These are phyloP conservation scores for Scleroderma citrinum DNA, from an alignment of 768 basidiomycete genomes.

Conservation along the genomic window DNA sequence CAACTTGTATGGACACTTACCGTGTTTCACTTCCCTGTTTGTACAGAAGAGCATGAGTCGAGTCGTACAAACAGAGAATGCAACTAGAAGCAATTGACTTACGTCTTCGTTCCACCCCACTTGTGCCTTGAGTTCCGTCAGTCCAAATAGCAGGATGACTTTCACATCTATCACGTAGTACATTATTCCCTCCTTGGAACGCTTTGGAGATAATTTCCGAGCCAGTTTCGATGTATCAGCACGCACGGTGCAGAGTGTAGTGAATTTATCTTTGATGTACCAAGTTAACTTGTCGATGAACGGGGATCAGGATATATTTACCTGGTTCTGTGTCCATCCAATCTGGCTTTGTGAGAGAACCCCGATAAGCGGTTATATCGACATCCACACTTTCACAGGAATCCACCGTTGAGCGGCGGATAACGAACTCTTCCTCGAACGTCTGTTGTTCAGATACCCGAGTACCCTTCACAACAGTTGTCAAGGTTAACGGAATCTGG, in stretches of 20 bases:
- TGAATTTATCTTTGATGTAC: constrained; percentile 13
- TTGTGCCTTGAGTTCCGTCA: constrained; percentile 49
- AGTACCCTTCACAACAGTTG: constrained; percentile 30
- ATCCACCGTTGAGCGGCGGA: constrained; percentile 20
- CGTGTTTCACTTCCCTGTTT: constrained; percentile 34
- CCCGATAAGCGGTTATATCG: constrained; percentile 28
- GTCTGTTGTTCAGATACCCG: constrained; percentile 41
- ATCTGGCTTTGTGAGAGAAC: constrained; percentile 17
- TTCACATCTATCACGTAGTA: constrained; percentile 26
- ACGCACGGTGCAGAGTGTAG: constrained; percentile 30
- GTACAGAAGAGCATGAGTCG: background rate
- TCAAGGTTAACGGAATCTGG: background rate
- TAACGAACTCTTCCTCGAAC: constrained; percentile 34
- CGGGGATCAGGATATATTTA: constrained; percentile 5
- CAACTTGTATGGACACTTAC: constrained; percentile 11
- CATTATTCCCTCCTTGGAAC: constrained; percentile 15
- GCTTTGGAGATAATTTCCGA: constrained; percentile 15
- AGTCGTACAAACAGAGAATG: constrained; percentile 1
- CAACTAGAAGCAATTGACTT: constrained; percentile 11
- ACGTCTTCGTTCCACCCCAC: constrained; percentile 48
- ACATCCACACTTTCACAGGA: constrained; percentile 17
- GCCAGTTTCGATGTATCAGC: constrained; percentile 30
- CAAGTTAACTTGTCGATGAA: background rate
- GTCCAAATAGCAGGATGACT: constrained; percentile 44
- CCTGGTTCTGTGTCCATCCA: constrained; percentile 33